A percentile compares a stretch with the other conserved stretches of the same genome.
phyloP scores from a whole-genome alignment of 352 stramenopile genomes.

The Aphanomyces euteiches region DNA sequence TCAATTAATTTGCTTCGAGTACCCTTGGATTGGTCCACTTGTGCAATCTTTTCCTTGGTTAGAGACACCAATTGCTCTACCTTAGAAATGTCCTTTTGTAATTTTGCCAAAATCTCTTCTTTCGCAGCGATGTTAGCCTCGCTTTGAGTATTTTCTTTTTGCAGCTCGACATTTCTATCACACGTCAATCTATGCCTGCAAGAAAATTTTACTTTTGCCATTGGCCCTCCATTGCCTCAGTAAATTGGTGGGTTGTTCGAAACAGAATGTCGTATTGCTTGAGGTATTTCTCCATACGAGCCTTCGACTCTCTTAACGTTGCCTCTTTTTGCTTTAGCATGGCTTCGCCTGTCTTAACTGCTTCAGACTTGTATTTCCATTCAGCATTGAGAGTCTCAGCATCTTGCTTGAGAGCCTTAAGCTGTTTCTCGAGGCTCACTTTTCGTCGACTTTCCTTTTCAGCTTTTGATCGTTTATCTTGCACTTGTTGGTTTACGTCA shows the following conservation, averaged over 20 bases:
- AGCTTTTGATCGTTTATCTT: constrained; percentile 56
- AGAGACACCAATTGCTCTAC: constrained; percentile 73
- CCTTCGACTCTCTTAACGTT: constrained; percentile 69
- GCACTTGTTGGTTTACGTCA: constrained; percentile 43
- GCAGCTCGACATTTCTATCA: constrained; percentile 58
- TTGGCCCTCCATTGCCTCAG: constrained; percentile 72
- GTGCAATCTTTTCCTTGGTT: constrained; percentile 66
- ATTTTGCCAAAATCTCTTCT: constrained; percentile 44
- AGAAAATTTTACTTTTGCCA: constrained; percentile 50
- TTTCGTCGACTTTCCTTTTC: constrained; percentile 67
- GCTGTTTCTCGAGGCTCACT: constrained; percentile 56
- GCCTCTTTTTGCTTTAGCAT: constrained; percentile 51
- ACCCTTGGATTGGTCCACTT: constrained; percentile 51
- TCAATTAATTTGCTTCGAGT: constrained; percentile 32
- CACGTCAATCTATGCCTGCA: not conserved
- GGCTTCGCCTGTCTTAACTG: constrained; percentile 60
- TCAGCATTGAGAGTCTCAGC: constrained; percentile 52
- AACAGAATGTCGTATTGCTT: constrained; percentile 84
- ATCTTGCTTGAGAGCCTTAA: constrained; percentile 64
- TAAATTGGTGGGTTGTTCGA: constrained; percentile 67
- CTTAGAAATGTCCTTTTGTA: constrained; percentile 45
- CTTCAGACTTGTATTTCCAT: constrained; percentile 43
- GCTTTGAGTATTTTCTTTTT: constrained; percentile 66
- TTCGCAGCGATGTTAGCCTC: constrained; percentile 54
- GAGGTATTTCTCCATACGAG: constrained; percentile 86